These are phyloP conservation scores for Fraxinus greggii DNA, from an alignment of 305 asterid genomes.

Conservation along the genomic window DNA sequence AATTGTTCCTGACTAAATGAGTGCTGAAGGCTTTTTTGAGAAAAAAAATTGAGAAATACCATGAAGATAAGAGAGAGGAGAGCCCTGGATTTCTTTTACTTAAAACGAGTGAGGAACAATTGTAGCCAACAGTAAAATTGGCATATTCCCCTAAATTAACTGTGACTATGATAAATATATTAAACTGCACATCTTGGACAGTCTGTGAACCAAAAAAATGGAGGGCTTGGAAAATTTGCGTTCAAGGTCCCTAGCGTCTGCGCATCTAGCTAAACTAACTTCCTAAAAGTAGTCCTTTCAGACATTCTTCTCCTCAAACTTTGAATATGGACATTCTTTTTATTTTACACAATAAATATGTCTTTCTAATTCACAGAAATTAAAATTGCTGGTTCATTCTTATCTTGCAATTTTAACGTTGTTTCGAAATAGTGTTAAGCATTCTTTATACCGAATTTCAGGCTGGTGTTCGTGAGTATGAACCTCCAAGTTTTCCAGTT, in stretches of 20 bases:
- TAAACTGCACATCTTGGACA: slow-evolving; percentile 1
- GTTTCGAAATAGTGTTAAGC: slow-evolving; percentile 19
- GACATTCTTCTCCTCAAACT: slow-evolving; percentile 7
- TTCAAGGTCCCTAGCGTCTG: background rate
- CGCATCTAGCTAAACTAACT: background rate
- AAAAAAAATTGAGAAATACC: background rate
- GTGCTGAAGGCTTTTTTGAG: background rate
- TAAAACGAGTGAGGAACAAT: background rate
- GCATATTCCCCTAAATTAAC: background rate
- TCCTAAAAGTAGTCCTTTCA: background rate
- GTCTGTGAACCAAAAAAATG: background rate
- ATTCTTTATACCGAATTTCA: slow-evolving; percentile 31
- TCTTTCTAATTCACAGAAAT: background rate
- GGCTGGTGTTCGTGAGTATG: slow-evolving; percentile 56
- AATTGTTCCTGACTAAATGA: background rate
- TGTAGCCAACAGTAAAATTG: background rate
- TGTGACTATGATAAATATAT: background rate
- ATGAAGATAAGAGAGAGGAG: background rate
- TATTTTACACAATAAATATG: background rate
- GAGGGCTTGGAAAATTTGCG: slow-evolving; percentile 1
- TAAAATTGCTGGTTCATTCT: background rate
- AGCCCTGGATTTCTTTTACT: background rate
- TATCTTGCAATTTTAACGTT: slow-evolving; percentile 10
- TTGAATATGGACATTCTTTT: background rate
- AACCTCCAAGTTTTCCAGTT: slow-evolving; percentile 47